These are phyloP conservation scores for Tuber microsphaerosporum DNA, from an alignment of 495 filamentous ascomycete species.

Conservation along the genomic window DNA sequence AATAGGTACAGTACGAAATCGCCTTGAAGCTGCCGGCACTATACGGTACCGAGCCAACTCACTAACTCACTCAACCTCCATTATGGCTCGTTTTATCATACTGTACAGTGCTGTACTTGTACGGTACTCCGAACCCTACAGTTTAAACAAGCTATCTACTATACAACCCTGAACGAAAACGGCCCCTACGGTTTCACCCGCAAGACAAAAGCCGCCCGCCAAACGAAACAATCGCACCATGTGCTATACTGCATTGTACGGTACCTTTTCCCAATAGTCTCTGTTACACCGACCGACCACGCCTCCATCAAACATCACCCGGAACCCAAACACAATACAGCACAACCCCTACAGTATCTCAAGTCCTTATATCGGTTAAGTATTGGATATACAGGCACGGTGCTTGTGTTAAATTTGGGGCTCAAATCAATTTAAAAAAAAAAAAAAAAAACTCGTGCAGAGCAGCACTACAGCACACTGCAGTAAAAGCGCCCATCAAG, in stretches of 20 bases:
- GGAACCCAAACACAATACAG: background rate
- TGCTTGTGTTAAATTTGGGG: background rate
- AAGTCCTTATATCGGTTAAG: background rate
- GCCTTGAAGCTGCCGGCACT: background rate
- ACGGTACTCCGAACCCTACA: background rate
- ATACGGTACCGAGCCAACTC: no score
- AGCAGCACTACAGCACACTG: background rate
- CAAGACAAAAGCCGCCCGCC: background rate
- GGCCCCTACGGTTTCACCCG: background rate
- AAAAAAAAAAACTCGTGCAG: background rate
- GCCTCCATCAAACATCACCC: slow-evolving; percentile 2
- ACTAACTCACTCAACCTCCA: no score
- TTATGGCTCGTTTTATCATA: no score
- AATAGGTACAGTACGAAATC: background rate
- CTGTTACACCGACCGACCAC: background rate
- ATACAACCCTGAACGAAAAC: background rate
- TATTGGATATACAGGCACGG: background rate
- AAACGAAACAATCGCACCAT: background rate
- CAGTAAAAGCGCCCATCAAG: background rate
- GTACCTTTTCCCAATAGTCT: no score
- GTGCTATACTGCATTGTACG: no score
- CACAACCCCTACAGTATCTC: background rate
- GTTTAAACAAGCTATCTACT: background rate
- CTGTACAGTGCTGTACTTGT: background rate
- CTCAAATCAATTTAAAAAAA: background rate